Percentiles rank a stretch among this genome's conserved stretches.
These are phyloP conservation scores for Plasmodium fragile DNA, from an alignment of 169 alveolate genomes.

Conservation along the genomic window DNA sequence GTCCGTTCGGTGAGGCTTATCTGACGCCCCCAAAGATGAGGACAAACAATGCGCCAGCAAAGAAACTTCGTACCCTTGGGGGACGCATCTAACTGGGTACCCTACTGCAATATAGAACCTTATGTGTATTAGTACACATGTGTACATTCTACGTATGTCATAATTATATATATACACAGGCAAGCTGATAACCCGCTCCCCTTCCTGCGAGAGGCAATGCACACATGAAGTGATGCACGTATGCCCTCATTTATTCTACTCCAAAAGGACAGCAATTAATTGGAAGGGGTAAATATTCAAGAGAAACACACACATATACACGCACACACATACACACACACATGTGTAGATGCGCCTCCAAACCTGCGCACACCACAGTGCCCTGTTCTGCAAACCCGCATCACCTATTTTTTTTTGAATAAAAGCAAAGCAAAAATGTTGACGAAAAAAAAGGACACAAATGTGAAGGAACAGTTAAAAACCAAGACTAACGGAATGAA, in stretches of 20 bases:
- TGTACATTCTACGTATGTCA: background rate
- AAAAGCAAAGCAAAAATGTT: constrained; percentile 12
- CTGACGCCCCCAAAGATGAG: background rate
- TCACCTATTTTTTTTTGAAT: background rate
- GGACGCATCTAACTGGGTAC: background rate
- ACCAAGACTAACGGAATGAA: constrained; percentile 5
- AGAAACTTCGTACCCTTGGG: background rate
- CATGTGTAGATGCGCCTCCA: background rate
- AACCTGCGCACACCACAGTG: background rate
- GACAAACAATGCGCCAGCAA: background rate
- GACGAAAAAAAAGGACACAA: constrained; percentile 41
- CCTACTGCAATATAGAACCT: background rate
- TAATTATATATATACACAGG: background rate
- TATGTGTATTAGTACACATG: background rate
- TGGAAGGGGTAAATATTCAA: background rate
- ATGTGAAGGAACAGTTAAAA: constrained; percentile 34
- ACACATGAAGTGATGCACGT: background rate
- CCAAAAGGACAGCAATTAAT: background rate
- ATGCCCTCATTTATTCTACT: background rate
- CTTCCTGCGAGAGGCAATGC: background rate
- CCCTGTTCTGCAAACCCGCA: background rate
- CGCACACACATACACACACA: background rate
- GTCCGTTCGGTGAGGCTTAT: background rate
- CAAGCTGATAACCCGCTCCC: background rate
- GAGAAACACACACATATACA: background rate